phyloP scores from a whole-genome alignment of 805 yeast genomes.

The Peterozyma xylosa region DNA sequence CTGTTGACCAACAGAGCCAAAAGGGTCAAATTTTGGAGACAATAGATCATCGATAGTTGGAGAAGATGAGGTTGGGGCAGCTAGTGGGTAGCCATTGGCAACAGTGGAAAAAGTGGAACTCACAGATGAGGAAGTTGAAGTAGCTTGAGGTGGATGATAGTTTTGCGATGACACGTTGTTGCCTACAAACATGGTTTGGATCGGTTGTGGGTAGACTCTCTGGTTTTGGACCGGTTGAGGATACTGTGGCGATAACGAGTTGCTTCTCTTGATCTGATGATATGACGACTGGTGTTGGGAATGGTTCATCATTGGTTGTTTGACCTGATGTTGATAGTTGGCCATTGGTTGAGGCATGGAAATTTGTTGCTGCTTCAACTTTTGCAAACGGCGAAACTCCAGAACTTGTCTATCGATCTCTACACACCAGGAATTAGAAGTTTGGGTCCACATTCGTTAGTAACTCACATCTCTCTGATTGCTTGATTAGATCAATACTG shows the following conservation, averaged over 20 bases:
- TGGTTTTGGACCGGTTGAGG: conserved; percentile 3
- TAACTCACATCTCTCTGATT: no score
- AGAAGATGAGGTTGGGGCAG: not conserved
- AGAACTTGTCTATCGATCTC: conserved; percentile 6
- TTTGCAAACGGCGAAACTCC: conserved; percentile 1
- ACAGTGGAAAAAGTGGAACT: conserved; percentile 1
- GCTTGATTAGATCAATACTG: no score
- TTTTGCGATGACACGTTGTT: not conserved
- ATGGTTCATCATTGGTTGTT: not conserved
- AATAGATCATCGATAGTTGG: conserved; percentile 7
- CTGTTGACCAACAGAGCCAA: not conserved
- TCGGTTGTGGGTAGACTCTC: not conserved
- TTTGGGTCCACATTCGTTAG: no score
- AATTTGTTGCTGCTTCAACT: conserved; percentile 2
- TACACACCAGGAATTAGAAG: not conserved
- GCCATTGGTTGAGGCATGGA: conserved; percentile 7
- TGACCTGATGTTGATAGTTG: not conserved
- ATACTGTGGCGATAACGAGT: conserved; percentile 6
- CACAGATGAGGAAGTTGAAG: conserved; percentile 4
- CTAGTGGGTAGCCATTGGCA: not conserved
- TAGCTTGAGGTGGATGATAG: conserved; percentile 6
- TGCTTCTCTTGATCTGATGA: not conserved
- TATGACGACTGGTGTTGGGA: not conserved
- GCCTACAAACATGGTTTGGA: not conserved
- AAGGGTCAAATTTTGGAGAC: conserved; percentile 8